These are phyloP conservation scores for Synchytrium microbalum DNA, from an alignment of 371 early-diverging fungal species.

Conservation along the genomic window DNA sequence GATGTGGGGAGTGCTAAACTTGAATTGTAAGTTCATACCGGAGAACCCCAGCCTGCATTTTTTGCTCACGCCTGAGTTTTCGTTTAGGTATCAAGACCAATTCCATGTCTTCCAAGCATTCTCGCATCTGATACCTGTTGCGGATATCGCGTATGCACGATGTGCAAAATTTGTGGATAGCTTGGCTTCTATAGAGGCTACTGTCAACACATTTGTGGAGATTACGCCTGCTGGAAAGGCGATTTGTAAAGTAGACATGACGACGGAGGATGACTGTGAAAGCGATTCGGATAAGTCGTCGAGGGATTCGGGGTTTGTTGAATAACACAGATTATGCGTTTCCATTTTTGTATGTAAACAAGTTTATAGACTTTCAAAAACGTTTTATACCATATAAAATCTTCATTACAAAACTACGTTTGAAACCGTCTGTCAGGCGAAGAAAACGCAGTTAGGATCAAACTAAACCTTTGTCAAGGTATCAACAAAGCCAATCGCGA, in stretches of 20 bases:
- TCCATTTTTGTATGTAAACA: too few relatives aligned
- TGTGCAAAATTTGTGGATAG: neutral
- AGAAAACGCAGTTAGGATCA: too few relatives aligned
- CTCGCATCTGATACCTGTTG: neutral
- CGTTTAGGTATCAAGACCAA: conserved; percentile 11
- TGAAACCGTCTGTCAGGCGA: too few relatives aligned
- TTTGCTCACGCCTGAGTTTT: conserved; percentile 22
- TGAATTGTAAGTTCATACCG: neutral
- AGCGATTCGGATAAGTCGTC: neutral
- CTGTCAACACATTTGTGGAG: neutral
- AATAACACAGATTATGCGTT: too few relatives aligned
- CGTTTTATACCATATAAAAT: too few relatives aligned
- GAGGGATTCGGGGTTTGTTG: neutral
- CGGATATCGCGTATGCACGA: neutral
- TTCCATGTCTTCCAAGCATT: conserved; percentile 29
- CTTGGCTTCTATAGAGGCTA: neutral
- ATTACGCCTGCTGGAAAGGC: neutral
- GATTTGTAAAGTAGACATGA: neutral
- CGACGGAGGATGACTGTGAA: neutral
- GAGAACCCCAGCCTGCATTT: too few relatives aligned
- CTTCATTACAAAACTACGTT: too few relatives aligned
- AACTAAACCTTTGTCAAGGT: conserved; percentile 64
- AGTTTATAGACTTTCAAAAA: too few relatives aligned
- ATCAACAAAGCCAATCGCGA: conserved; percentile 79
- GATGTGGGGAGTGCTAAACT: neutral